These are phyloP conservation scores for Pythium graminicola DNA, from an alignment of 352 stramenopile genomes.

Conservation along the genomic window DNA sequence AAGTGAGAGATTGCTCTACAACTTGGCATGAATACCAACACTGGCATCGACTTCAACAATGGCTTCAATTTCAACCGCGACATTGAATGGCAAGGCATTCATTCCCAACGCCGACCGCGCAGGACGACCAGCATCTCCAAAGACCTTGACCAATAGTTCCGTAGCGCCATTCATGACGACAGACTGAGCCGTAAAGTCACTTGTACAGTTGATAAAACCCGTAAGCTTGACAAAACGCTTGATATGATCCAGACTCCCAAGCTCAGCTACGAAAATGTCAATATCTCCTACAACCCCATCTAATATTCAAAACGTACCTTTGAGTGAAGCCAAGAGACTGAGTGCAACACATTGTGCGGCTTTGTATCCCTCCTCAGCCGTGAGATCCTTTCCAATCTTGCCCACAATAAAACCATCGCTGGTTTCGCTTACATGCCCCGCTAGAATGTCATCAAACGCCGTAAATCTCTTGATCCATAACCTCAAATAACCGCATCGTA, in stretches of 20 bases:
- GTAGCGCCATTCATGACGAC: constrained; percentile 90
- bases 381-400: constrained; percentile 79
- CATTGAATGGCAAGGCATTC: constrained; percentile 90
- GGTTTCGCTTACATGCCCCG: constrained; percentile 58
- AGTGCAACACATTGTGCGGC: constrained; percentile 73
- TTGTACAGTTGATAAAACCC: constrained; percentile 90
- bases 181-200: constrained; percentile 82
- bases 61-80: constrained; percentile 93
- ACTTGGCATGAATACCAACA: constrained; percentile 2
- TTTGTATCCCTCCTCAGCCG: constrained; percentile 77
- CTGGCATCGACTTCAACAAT: constrained; percentile 85
- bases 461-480: neutral
- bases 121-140: constrained; percentile 66
- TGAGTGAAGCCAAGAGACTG: constrained; percentile 82
- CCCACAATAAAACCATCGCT: constrained; percentile 63
- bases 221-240: constrained; percentile 90
- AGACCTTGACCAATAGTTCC: constrained; percentile 78
- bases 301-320: constrained; percentile 35
- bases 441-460: constrained; percentile 10
- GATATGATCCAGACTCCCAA: constrained; percentile 83
- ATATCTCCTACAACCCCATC: neutral
- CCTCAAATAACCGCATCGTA: constrained; percentile 8
- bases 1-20: too few relatives aligned
- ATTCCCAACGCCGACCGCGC: constrained; percentile 90
- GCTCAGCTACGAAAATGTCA: constrained; percentile 1